These are phyloP conservation scores for Xerocomus spinulosus DNA, from an alignment of 768 basidiomycete genomes.

Conservation along the genomic window DNA sequence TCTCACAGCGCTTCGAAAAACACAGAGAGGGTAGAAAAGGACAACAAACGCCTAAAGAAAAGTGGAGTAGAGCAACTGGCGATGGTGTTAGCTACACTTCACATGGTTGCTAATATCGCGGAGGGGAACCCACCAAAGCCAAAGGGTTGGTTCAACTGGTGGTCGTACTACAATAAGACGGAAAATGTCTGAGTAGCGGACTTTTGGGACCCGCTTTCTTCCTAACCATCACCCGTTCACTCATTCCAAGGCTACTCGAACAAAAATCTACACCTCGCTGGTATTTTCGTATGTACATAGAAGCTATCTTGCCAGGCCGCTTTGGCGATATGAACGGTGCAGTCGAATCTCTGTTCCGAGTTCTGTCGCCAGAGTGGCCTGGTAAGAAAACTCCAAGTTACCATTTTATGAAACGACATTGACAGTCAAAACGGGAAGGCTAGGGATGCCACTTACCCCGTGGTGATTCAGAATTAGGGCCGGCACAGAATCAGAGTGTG, in stretches of 20 bases:
- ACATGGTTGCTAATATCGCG: background rate
- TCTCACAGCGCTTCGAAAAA: background rate
- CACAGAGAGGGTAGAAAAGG: background rate
- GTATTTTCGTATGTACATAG: background rate
- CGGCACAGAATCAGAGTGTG: background rate
- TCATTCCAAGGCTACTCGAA: no score
- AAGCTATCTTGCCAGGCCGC: conserved; percentile 6
- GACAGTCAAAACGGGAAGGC: background rate
- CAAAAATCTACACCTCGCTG: no score
- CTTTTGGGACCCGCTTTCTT: no score
- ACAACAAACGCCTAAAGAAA: background rate
- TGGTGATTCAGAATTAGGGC: no score
- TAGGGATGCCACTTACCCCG: no score
- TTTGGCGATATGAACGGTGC: background rate
- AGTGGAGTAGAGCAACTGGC: background rate
- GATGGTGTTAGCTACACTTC: background rate
- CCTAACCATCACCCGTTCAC: no score
- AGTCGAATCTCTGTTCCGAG: background rate
- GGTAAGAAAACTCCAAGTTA: conserved; percentile 2
- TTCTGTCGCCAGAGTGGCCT: conserved; percentile 7
- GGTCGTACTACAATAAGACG: background rate
- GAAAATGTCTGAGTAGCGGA: no score
- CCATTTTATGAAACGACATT: background rate
- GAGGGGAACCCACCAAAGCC: background rate
- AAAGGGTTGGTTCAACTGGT: conserved; percentile 3